Conservation (phyloP, 495 filamentous ascomycete genomes). For the Paragyromitra xinjiangensis region DNA sequence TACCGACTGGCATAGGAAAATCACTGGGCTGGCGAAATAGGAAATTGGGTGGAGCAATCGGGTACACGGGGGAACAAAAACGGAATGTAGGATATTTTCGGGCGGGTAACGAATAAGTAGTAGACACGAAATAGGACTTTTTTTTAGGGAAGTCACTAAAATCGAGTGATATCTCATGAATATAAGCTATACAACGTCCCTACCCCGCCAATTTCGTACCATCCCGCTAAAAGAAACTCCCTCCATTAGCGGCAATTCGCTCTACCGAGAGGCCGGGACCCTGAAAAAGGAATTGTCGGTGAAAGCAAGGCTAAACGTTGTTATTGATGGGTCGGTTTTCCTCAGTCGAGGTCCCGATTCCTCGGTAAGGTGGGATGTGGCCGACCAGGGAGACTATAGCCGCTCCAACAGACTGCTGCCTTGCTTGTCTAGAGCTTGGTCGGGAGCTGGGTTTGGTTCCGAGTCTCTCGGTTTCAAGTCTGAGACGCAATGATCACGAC, state of each 20-base stretch:
- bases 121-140: conserved; percentile 6
- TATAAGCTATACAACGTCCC: too few relatives aligned
- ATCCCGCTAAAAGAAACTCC: background rate
- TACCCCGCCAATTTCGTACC: background rate
- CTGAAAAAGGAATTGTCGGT: background rate
- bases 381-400: conserved; percentile 9
- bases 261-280: conserved; percentile 5
- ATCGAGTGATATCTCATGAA: conserved; percentile 31
- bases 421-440: background rate
- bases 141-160: background rate
- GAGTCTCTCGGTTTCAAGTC: conserved; percentile 3
- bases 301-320: conserved; percentile 10
- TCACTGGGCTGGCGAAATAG: background rate
- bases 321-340: conserved; percentile 16
- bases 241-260: conserved; percentile 4
- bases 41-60: conserved; percentile 7
- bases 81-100: background rate
- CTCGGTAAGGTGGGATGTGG: conserved; percentile 22
- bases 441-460: conserved; percentile 16
- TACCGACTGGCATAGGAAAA: background rate
- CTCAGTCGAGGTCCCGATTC: conserved; percentile 24
- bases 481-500: conserved; percentile 36
- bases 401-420: background rate
- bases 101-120: background rate
- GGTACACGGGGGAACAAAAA: background rate